Evolutionary conservation across 129 eudicot species (phyloP).

Genomic region (Deinandra increscens): DNA sequence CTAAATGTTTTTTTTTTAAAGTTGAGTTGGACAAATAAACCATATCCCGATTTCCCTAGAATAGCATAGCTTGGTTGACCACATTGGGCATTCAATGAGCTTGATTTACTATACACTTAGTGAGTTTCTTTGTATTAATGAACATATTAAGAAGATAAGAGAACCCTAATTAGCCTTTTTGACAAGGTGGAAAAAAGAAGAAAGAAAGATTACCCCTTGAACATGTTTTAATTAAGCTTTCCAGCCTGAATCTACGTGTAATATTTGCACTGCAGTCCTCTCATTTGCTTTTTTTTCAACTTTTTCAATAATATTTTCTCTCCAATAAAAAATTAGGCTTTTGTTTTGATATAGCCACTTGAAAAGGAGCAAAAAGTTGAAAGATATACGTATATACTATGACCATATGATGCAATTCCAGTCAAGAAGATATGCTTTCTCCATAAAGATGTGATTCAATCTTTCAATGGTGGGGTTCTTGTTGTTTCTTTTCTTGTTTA

Average conservation of each 20-base stretch:
- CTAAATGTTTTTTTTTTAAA: too few species aligned
- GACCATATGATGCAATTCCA: conserved; percentile 52
- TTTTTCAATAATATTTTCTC: conserved; percentile 10
- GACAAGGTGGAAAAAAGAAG: not conserved
- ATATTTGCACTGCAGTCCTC: conserved; percentile 37
- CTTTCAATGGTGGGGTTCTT: conserved; percentile 39
- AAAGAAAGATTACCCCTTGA: conserved; percentile 25
- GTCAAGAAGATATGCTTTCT: conserved; percentile 39
- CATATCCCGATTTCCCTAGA: too few species aligned
- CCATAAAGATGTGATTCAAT: conserved; percentile 31
- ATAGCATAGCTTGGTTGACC: not conserved
- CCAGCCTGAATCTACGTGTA: conserved; percentile 77
- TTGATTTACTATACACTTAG: not conserved
- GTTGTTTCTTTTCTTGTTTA: conserved; percentile 25
- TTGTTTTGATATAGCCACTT: conserved; percentile 13
- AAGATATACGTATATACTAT: conserved; percentile 31
- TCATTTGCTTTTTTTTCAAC: conserved; percentile 26
- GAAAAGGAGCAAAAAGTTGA: conserved; percentile 22
- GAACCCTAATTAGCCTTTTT: not conserved
- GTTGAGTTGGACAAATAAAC: too few species aligned
- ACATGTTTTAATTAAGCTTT: conserved; percentile 45
- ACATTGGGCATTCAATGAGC: not conserved
- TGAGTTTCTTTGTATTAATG: not conserved
- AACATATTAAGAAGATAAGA: not conserved
- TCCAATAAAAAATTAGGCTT: not conserved